Base-by-base conservation (phyloP, 805 yeast genomes). In the Metschnikowia lunata region DNA sequence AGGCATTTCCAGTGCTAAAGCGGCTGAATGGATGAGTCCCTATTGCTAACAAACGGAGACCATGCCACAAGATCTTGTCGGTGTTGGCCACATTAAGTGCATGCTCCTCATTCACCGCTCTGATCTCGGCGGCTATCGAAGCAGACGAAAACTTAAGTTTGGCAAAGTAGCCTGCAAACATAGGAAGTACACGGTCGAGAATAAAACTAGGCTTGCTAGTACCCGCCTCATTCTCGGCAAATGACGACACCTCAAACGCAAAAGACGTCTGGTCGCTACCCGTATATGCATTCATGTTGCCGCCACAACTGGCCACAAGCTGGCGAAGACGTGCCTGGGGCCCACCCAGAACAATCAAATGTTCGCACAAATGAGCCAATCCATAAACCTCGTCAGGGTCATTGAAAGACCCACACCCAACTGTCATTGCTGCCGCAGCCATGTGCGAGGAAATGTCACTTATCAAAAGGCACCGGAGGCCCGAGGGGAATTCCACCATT, bases 301-400 rank as follows among this genome's bases (percentile, higher is more conserved):
- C 93, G 14, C 84, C 82, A 31, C 70, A 60, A 64, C 58, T 0
- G 85, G 82, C 49, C 60, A 82, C 40, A 70, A 63, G 52, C 83
- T 85, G 43, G 56, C 50, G 50, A 59, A 67, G 26, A 60, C 42
- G 58, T 37, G 45, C 57, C 61, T 46, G 62, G 61, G 47, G 61
- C 47, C 44, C 59, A 40, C 56, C 50, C 40, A 73, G 69, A 30
- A 78, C 64, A 2, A 82, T 43, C 73, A 85, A 71, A 60, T 88
- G 96, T 57, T 88, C 97, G 55, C 95, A 84, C 46, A 88, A 75
- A 66, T 91, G 99, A 0, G 98, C 98, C 31, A 91, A 58, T 0
- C 99, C 99, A 0, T 80, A 80, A 1, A 84, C 53, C 5, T 72
- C 74, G 6, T 66, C 69, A 0, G 95, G 91, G 52, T 91, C 97